A percentile compares a stretch with the other conserved stretches of the same genome.
These are phyloP conservation scores for Curvularia hawaiiensis DNA, from an alignment of 2,329 filamentous ascomycete genomes.

Conservation along the genomic window DNA sequence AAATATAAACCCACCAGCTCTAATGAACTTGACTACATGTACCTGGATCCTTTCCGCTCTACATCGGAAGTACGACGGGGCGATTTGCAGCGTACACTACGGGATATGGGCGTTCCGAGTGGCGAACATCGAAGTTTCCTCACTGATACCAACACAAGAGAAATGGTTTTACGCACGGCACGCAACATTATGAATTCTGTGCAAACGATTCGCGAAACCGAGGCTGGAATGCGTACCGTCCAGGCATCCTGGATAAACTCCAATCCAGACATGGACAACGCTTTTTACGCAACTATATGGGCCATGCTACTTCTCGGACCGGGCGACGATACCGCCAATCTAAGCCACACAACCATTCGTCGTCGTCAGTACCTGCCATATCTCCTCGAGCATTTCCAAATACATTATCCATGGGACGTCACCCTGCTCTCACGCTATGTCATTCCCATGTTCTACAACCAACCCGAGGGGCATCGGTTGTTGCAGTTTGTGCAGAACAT, in stretches of 20 bases:
- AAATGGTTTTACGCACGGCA: slow-evolving; percentile 75
- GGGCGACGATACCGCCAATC: slow-evolving; percentile 30
- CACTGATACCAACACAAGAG: slow-evolving; percentile 65
- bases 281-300: slow-evolving; percentile 78
- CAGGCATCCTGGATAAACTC: slow-evolving; percentile 34
- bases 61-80: slow-evolving; percentile 68
- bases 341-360: slow-evolving; percentile 35
- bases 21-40: slow-evolving; percentile 62
- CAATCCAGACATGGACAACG: slow-evolving; percentile 59
- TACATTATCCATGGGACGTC: slow-evolving; percentile 72
- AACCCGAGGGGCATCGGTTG: slow-evolving; percentile 60
- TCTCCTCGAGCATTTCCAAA: slow-evolving; percentile 67
- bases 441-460: slow-evolving; percentile 62
- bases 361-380: slow-evolving; percentile 66
- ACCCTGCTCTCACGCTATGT: slow-evolving; percentile 73
- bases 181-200: slow-evolving; percentile 81
- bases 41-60: slow-evolving; percentile 80
- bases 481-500: slow-evolving; percentile 61
- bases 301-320: slow-evolving; percentile 56
- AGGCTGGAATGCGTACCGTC: slow-evolving; percentile 28
- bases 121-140: slow-evolving; percentile 60
- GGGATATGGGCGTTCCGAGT: slow-evolving; percentile 54
- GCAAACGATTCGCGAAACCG: slow-evolving; percentile 52
- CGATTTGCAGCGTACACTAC: slow-evolving; percentile 65
- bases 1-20: slow-evolving; percentile 38